Evolutionary conservation across 2,329 filamentous ascomycete species (phyloP).

Genomic region (Xylariaceae sp.): DNA sequence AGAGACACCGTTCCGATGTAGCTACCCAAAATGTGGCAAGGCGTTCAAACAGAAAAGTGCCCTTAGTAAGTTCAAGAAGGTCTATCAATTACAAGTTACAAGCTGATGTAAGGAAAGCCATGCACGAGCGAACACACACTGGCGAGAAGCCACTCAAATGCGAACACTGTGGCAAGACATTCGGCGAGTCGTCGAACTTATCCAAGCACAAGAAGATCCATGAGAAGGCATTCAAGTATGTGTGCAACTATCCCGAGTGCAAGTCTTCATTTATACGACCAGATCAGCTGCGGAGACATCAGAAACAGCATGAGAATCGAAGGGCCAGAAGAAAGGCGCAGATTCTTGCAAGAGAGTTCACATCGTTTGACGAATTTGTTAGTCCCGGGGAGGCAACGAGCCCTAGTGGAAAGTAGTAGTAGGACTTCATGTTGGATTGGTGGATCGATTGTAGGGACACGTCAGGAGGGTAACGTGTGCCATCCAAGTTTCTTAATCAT

Average conservation of each 20-base stretch:
- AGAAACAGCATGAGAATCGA: slow-evolving; percentile 40
- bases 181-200: slow-evolving; percentile 63
- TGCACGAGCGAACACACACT: slow-evolving; percentile 64
- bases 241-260: slow-evolving; percentile 47
- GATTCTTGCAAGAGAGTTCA: background rate
- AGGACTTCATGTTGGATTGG: too few relatives aligned
- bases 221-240: slow-evolving; percentile 47
- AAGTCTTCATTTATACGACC: slow-evolving; percentile 55
- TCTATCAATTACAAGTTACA: background rate
- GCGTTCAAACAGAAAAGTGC: slow-evolving; percentile 65
- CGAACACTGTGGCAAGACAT: slow-evolving; percentile 54
- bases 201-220: slow-evolving; percentile 64
- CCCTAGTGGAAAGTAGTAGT: too few relatives aligned
- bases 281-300: slow-evolving; percentile 54
- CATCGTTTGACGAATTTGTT: background rate
- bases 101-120: slow-evolving; percentile 46
- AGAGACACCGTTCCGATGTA: slow-evolving; percentile 59
- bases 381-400: too few relatives aligned
- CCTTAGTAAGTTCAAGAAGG: slow-evolving; percentile 46
- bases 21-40: slow-evolving; percentile 46
- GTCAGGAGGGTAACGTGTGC: background rate
- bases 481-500: background rate
- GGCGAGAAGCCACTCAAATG: slow-evolving; percentile 60
- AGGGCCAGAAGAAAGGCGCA: slow-evolving; percentile 20
- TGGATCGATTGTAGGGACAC: too few relatives aligned